phyloP scores from a whole-genome alignment of 257 asterid genomes.

The Fraxinus anomala region DNA sequence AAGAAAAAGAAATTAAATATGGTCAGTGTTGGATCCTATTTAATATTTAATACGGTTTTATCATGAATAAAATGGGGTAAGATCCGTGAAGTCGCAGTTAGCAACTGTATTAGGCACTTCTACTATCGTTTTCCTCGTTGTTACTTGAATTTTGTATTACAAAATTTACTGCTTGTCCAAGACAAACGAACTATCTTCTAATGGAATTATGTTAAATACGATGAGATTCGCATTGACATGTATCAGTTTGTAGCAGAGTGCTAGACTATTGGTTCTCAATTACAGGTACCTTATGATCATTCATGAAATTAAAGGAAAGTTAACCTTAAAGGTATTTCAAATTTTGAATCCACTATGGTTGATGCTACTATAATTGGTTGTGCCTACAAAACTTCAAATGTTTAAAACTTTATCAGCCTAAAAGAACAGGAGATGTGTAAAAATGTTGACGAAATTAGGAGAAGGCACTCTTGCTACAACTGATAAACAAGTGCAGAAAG shows the following conservation, averaged over 20 bases:
- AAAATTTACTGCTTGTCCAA: conserved; percentile 18
- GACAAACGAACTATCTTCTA: conserved; percentile 34
- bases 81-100: not conserved
- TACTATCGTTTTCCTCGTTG: not conserved
- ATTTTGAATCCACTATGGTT: too few relatives aligned
- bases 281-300: not conserved
- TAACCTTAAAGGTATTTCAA: too few relatives aligned
- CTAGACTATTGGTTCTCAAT: not conserved
- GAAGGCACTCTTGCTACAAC: not conserved
- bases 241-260: not conserved
- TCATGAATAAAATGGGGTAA: not conserved
- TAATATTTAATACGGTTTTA: not conserved
- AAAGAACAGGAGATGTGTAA: not conserved
- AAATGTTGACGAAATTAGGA: not conserved
- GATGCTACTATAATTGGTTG: too few relatives aligned
- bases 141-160: conserved; percentile 10
- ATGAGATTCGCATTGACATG: not conserved
- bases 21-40: not conserved
- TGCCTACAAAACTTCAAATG: not conserved
- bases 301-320: not conserved
- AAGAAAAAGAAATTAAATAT: not conserved
- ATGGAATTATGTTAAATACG: conserved; percentile 32
- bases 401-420: not conserved
- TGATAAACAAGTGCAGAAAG: conserved; percentile 21
- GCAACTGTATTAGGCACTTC: not conserved